Percentiles rank a stretch among this genome's conserved stretches.
phyloP scores from a whole-genome alignment of 2,329 filamentous ascomycete genomes.

The Clonostachys rosea region DNA sequence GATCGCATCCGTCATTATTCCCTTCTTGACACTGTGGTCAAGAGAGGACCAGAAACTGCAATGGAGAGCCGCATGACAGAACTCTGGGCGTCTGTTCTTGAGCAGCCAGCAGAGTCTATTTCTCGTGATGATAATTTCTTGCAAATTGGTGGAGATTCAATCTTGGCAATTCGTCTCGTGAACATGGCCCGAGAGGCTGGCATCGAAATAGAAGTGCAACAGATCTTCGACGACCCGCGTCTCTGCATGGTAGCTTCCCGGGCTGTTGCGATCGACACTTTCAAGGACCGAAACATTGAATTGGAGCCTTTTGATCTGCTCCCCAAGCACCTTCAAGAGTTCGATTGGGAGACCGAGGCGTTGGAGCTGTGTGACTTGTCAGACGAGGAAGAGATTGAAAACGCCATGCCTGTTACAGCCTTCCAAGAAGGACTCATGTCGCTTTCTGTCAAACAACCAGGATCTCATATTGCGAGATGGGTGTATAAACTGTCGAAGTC shows the following conservation, averaged over 20 bases:
- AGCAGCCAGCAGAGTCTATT: background rate
- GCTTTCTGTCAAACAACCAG: conserved; percentile 17
- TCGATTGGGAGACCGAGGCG: background rate
- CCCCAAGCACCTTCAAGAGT: background rate
- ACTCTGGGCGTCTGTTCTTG: conserved; percentile 1
- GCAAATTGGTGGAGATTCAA: conserved; percentile 8
- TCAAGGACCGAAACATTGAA: background rate
- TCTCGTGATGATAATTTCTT: conserved; percentile 5
- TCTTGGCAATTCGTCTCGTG: conserved; percentile 11
- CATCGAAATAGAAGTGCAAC: background rate
- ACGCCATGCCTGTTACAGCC: background rate
- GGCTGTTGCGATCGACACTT: background rate
- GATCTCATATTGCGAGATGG: conserved; percentile 18
- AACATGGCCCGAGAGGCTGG: conserved; percentile 19
- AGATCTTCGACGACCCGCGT: background rate
- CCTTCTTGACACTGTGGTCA: background rate
- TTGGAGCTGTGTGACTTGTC: conserved; percentile 4
- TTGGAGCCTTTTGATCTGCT: background rate
- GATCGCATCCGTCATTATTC: background rate
- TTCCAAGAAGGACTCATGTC: conserved; percentile 19
- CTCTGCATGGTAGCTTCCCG: background rate
- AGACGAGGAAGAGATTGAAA: conserved; percentile 5
- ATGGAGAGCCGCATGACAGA: conserved; percentile 12
- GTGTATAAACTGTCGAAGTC: conserved; percentile 6
- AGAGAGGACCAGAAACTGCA: background rate